A percentile compares a stretch with the other conserved stretches of the same genome.
Conservation (phyloP, 768 basidiomycete genomes). For the Psilocybe cubensis region DNA sequence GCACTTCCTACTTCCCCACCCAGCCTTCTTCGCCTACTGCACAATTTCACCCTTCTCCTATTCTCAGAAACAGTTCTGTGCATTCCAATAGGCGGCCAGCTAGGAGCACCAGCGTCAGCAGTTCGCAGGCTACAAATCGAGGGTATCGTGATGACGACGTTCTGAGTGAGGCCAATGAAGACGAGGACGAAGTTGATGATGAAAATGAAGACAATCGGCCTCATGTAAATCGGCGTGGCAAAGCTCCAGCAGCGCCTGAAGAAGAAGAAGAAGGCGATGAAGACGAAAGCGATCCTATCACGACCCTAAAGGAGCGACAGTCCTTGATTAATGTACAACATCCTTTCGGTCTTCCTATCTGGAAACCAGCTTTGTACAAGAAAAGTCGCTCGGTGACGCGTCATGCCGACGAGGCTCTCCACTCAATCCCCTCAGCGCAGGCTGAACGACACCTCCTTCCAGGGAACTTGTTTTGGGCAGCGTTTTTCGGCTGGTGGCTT, state of each 20-base stretch:
- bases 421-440: conserved; percentile 89
- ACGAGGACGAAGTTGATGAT: conserved; percentile 37
- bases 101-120: conserved; percentile 68
- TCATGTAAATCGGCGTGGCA: conserved; percentile 40
- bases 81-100: conserved; percentile 49
- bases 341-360: conserved; percentile 98
- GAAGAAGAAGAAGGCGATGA: conserved; percentile 44
- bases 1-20: conserved; percentile 65
- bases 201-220: conserved; percentile 35
- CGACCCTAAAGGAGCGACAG: conserved; percentile 87
- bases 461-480: conserved; percentile 92
- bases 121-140: conserved; percentile 52
- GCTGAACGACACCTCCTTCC: conserved; percentile 92
- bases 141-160: conserved; percentile 48
- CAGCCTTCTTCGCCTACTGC: conserved; percentile 50
- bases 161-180: conserved; percentile 60
- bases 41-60: conserved; percentile 43
- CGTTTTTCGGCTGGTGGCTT: conserved; percentile 95
- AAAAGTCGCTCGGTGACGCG: conserved; percentile 96
- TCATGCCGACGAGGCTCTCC: conserved; percentile 92
- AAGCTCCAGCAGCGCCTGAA: conserved; percentile 41
- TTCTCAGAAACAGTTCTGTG: conserved; percentile 53
- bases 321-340: conserved; percentile 99
- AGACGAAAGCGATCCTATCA: conserved; percentile 83
- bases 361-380: conserved; percentile 99